phyloP scores from a whole-genome alignment of 257 asterid species.

The Verbascum thapsus region DNA sequence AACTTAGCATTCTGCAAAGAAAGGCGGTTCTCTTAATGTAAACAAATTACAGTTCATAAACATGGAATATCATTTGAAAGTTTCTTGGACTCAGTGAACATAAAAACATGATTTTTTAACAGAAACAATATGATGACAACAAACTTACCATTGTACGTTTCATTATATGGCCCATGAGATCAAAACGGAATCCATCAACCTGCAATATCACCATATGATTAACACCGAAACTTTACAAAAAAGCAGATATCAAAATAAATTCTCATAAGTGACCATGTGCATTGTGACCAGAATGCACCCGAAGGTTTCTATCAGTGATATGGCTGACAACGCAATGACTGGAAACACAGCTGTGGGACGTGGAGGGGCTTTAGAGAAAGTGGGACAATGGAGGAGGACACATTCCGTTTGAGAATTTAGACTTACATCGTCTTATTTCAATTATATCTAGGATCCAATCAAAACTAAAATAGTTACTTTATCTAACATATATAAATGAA shows the following conservation, averaged over 20 bases:
- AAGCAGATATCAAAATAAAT: conserved; percentile 21
- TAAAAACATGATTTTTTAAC: background rate
- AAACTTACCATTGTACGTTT: conserved; percentile 78
- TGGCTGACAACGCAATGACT: too few species aligned
- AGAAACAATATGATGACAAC: conserved; percentile 10
- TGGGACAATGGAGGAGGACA: too few species aligned
- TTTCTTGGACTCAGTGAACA: background rate
- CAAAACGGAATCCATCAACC: conserved; percentile 99
- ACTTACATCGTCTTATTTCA: too few species aligned
- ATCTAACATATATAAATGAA: background rate
- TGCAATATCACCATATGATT: conserved; percentile 41
- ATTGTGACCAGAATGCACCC: background rate
- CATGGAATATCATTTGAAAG: conserved; percentile 4
- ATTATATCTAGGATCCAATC: too few species aligned
- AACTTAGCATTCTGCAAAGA: background rate
- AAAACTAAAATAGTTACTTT: too few species aligned
- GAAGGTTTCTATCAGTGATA: too few species aligned
- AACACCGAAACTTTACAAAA: conserved; percentile 13
- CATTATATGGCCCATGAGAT: conserved; percentile 98
- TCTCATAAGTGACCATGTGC: conserved; percentile 11
- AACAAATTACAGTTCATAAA: conserved; percentile 2
- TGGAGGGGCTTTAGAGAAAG: too few species aligned
- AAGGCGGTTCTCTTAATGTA: background rate
- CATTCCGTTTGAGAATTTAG: too few species aligned
- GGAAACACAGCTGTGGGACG: background rate